Evolutionary conservation across 1,284 basidiomycete species (phyloP), one percentile per base, ranked within the genome.

Genomic region (Porogramme epimiltina): DNA sequence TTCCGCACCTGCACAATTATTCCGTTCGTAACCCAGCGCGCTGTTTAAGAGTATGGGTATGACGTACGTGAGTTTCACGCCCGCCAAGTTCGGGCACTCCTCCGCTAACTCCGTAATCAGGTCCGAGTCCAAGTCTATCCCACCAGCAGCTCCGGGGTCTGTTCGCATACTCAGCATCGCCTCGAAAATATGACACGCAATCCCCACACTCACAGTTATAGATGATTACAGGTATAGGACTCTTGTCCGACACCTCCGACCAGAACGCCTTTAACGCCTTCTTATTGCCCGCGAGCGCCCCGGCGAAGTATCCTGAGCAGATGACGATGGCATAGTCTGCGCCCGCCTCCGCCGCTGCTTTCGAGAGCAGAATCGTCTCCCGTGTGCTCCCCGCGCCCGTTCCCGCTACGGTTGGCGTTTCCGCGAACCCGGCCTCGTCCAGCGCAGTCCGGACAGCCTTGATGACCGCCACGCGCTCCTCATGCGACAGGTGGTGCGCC

Each of bases 241-340:
- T 90, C 61, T 84, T 86, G 61, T 84, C 77, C 16, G 89, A 76
- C 23, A 95, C 83, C 59, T 92, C 89, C 31, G 78, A 74, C 75
- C 83, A 96, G 73, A 87, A 95, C 4, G 80, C 79, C 71, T 89
- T 90, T 62, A 95, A 75, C 0, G 93, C 91, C 18, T 75, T 72
- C 60, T 74, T 78, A 67, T 87, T 77, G 25, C 68, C 69, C 39
- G 75, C 73, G 59, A 94, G 74, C 4, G 79, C 87, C 6, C 90
- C 89, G 22, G 91, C 85, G 65, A 87, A 96, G 75, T 95, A 95
- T 42, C 92, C 93, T 61, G 89, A 89, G 25, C 79, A 73, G 62
- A 95, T 95, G 61, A 93, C 90, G 54, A 95, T 93, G 24, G 78
- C 82, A 57, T 85, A 87, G 70, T 95, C 92, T 11, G 93, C 93